These are phyloP conservation scores for Annulohypoxylon bovei DNA, from an alignment of 495 filamentous ascomycete genomes.

Conservation along the genomic window DNA sequence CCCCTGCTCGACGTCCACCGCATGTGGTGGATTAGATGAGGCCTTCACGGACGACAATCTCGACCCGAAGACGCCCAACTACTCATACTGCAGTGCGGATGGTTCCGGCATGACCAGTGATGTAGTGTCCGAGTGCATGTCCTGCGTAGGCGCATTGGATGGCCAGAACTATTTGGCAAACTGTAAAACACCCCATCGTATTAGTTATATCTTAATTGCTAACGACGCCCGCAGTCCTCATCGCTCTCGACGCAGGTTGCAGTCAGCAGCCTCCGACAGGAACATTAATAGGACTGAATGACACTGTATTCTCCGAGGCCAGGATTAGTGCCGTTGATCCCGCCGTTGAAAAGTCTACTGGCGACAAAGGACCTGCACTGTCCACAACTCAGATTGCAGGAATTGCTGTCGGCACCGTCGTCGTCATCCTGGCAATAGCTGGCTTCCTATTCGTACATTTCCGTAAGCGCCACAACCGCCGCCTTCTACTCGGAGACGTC, in stretches of 20 bases:
- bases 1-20: slow-evolving; percentile 54
- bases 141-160: slow-evolving; percentile 52
- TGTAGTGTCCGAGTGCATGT: slow-evolving; percentile 47
- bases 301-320: slow-evolving; percentile 56
- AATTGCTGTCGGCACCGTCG: slow-evolving; percentile 46
- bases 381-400: slow-evolving; percentile 50
- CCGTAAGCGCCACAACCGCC: slow-evolving; percentile 53
- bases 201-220: slow-evolving; percentile 11
- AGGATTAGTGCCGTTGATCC: slow-evolving; percentile 57
- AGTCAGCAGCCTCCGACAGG: slow-evolving; percentile 56
- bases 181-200: slow-evolving; percentile 38
- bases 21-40: slow-evolving; percentile 51
- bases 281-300: slow-evolving; percentile 54
- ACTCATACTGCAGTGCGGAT: slow-evolving; percentile 53
- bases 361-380: slow-evolving; percentile 27
- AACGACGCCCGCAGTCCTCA: slow-evolving; percentile 48
- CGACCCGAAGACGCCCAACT: slow-evolving; percentile 45
- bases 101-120: slow-evolving; percentile 42
- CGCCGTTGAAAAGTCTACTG: slow-evolving; percentile 16
- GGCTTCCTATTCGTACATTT: slow-evolving; percentile 50
- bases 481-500: slow-evolving; percentile 44
- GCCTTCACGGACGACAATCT: slow-evolving; percentile 48
- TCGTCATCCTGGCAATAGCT: slow-evolving; percentile 45
- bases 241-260: slow-evolving; percentile 60
- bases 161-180: slow-evolving; percentile 54